Conservation (phyloP, 257 asterid species). For the Salvia miltiorrhiza region DNA sequence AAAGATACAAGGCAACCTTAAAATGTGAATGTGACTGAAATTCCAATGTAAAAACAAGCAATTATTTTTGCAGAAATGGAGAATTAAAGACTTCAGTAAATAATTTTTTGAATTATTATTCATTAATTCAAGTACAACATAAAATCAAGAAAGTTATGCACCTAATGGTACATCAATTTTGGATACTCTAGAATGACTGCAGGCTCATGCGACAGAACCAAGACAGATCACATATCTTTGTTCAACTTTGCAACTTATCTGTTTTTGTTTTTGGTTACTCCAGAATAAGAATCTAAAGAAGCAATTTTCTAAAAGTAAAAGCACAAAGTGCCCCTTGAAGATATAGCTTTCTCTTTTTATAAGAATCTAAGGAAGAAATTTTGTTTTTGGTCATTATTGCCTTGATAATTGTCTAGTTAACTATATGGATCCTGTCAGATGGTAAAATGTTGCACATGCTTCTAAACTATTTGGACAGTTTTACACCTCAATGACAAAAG, state of each 20-base stretch:
- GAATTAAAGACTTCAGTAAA: neutral
- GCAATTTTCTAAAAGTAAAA: neutral
- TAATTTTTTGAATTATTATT: neutral
- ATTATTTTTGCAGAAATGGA: neutral
- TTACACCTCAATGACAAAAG: too few relatives aligned
- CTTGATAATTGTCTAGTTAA: neutral
- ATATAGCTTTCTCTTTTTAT: neutral
- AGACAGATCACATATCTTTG: neutral
- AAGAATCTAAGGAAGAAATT: neutral
- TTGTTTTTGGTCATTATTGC: neutral
- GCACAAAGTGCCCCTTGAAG: neutral
- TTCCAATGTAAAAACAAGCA: constrained; percentile 4
- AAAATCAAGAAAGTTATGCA: neutral
- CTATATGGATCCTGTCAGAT: neutral
- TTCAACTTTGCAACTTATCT: neutral
- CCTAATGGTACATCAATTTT: neutral
- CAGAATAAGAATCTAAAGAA: neutral
- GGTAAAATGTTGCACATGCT: too few relatives aligned
- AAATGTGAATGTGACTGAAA: constrained; percentile 14
- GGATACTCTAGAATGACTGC: neutral
- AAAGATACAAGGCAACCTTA: neutral
- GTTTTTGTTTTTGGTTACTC: too few relatives aligned
- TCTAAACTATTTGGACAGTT: neutral
- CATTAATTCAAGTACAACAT: neutral
- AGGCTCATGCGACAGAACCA: neutral